These are phyloP conservation scores for Fomitiporia mediterranea DNA, from an alignment of 1,284 basidiomycete genomes.

Conservation along the genomic window DNA sequence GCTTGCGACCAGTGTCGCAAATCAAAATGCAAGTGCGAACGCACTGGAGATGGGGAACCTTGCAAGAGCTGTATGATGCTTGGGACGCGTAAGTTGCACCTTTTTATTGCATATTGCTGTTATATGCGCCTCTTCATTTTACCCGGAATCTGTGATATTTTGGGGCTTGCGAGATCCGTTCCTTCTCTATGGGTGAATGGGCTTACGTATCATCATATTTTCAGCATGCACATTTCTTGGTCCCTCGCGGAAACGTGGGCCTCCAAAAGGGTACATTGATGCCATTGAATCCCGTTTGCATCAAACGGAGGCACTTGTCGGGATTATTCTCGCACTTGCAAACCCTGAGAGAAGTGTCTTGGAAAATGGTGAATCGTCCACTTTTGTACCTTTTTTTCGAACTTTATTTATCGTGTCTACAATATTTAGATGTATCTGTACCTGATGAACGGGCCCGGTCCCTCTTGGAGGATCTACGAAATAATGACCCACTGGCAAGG, in stretches of 20 bases:
- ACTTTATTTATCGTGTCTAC: not conserved
- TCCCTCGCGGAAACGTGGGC: constrained; percentile 76
- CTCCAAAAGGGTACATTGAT: constrained; percentile 87
- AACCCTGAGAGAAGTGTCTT: constrained; percentile 11
- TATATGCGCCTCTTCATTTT: not conserved
- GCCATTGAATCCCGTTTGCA: constrained; percentile 85
- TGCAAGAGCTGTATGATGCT: constrained; percentile 29
- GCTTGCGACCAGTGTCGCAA: constrained; percentile 34
- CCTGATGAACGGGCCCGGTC: constrained; percentile 56
- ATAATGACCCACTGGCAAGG: constrained; percentile 62
- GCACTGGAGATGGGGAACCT: constrained; percentile 25
- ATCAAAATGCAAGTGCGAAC: constrained; percentile 36
- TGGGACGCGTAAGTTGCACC: constrained; percentile 23
- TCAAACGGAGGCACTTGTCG: constrained; percentile 80
- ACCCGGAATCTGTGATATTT: not conserved
- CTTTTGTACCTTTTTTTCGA: not conserved
- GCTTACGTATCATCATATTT: not conserved
- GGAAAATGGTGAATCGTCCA: constrained; percentile 5
- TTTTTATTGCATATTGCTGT: not conserved
- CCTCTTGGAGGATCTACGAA: constrained; percentile 52
- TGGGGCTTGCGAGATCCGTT: not conserved
- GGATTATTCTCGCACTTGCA: constrained; percentile 57
- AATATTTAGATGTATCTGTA: constrained; percentile 6
- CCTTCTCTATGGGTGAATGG: not conserved
- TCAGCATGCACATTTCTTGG: constrained; percentile 78